Evolutionary conservation across 257 asterid species (phyloP).

Genomic region (Leonotis leonurus): DNA sequence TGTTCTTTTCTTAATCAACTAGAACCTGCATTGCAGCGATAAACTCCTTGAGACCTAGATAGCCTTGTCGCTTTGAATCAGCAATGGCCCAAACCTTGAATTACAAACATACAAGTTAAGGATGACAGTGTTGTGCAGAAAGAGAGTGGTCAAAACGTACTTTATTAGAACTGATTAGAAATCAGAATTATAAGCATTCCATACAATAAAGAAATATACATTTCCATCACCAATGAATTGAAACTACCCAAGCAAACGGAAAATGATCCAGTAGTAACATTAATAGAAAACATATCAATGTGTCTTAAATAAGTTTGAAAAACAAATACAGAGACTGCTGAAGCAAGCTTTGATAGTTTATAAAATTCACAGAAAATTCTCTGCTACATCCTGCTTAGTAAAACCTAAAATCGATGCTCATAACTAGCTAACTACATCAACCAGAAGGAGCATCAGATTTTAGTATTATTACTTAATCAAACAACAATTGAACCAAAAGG

Average conservation of each 20-base stretch:
- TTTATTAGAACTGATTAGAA: neutral
- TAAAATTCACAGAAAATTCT: neutral
- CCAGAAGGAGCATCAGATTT: neutral
- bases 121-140: too few species aligned
- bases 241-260: neutral
- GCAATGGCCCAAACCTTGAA: constrained; percentile 91
- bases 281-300: neutral
- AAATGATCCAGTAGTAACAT: neutral
- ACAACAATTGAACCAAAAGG: neutral
- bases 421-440: neutral
- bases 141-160: too few species aligned
- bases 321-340: too few species aligned
- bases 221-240: neutral
- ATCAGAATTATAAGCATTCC: too few species aligned
- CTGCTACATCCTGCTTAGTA: neutral
- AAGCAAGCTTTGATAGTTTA: neutral
- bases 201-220: too few species aligned
- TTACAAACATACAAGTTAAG: constrained; percentile 6
- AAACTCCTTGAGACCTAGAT: constrained; percentile 72
- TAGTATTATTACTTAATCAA: neutral
- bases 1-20: neutral
- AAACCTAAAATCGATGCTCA: neutral
- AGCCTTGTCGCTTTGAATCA: constrained; percentile 85
- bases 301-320: neutral
- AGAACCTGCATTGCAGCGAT: constrained; percentile 88